phyloP scores from a whole-genome alignment of 345 rosid species.

The Carallia pectinifolia region DNA sequence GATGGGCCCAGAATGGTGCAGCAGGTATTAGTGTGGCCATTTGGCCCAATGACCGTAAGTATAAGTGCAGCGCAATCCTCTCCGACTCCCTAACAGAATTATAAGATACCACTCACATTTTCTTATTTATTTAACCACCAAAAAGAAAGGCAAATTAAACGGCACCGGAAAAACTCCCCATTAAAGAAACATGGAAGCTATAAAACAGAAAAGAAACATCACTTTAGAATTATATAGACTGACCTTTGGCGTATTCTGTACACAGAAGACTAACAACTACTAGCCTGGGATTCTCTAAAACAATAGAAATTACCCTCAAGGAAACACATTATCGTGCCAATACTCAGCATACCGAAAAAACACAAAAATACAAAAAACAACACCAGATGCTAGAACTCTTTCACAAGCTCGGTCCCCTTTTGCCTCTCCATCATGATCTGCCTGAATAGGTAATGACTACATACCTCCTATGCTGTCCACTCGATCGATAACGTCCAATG shows the following conservation, averaged over 20 bases:
- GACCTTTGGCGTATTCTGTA: constrained; percentile 14
- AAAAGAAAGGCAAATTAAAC: too few relatives aligned
- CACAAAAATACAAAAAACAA: background rate
- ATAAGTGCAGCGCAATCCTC: too few relatives aligned
- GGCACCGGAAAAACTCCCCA: too few relatives aligned
- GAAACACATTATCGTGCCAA: background rate
- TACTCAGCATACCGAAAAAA: constrained; percentile 7
- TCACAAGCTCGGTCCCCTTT: background rate
- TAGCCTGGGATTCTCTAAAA: constrained; percentile 12
- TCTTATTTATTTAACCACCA: too few relatives aligned
- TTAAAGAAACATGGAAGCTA: too few relatives aligned
- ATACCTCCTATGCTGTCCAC: constrained; percentile 72
- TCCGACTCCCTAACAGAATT: too few relatives aligned
- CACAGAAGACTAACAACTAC: constrained; percentile 12
- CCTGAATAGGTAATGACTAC: constrained; percentile 1
- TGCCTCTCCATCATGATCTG: background rate
- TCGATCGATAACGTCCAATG: constrained; percentile 85
- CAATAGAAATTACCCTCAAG: constrained; percentile 1
- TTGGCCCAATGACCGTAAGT: background rate
- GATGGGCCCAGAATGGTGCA: too few relatives aligned
- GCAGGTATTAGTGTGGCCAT: too few relatives aligned
- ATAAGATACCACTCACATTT: too few relatives aligned
- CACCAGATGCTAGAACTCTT: background rate
- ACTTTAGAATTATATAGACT: constrained; percentile 1
- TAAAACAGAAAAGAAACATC: background rate